These are phyloP conservation scores for Macrolepiota dolichaula DNA, from an alignment of 768 basidiomycete species.

Conservation along the genomic window DNA sequence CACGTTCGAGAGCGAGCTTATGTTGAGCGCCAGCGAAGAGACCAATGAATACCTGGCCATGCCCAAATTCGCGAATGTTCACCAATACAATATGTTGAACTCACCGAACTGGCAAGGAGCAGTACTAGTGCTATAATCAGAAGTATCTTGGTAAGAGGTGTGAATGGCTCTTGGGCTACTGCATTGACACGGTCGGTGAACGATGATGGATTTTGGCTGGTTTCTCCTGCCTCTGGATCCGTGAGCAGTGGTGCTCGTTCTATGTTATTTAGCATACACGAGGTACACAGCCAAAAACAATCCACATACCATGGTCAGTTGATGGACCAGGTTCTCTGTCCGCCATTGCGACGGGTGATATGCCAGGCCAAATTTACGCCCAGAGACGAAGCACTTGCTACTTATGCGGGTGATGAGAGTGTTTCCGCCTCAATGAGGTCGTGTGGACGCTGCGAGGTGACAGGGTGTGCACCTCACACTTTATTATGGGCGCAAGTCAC, in stretches of 20 bases:
- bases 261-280: conserved; percentile 21
- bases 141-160: conserved; percentile 80
- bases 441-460: conserved; percentile 15
- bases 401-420: conserved; percentile 3
- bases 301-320: conserved; percentile 50
- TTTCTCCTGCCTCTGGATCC: conserved; percentile 38
- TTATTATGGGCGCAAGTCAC: conserved; percentile 1
- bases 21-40: conserved; percentile 89
- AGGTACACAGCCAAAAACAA: conserved; percentile 4
- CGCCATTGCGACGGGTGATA: conserved; percentile 40
- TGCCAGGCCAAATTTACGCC: conserved; percentile 1
- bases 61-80: neutral
- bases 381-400: neutral
- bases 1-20: conserved; percentile 55
- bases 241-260: conserved; percentile 66
- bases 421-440: conserved; percentile 14
- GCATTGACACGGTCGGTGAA: conserved; percentile 48
- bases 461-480: neutral
- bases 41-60: conserved; percentile 74
- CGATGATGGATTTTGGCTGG: conserved; percentile 20
- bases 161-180: conserved; percentile 73
- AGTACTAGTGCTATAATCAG: conserved; percentile 72
- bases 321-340: conserved; percentile 52
- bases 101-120: conserved; percentile 69
- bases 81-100: conserved; percentile 12